These are phyloP conservation scores for Coniochaeta sp. DNA, from an alignment of 2,329 filamentous ascomycete species.

Conservation along the genomic window DNA sequence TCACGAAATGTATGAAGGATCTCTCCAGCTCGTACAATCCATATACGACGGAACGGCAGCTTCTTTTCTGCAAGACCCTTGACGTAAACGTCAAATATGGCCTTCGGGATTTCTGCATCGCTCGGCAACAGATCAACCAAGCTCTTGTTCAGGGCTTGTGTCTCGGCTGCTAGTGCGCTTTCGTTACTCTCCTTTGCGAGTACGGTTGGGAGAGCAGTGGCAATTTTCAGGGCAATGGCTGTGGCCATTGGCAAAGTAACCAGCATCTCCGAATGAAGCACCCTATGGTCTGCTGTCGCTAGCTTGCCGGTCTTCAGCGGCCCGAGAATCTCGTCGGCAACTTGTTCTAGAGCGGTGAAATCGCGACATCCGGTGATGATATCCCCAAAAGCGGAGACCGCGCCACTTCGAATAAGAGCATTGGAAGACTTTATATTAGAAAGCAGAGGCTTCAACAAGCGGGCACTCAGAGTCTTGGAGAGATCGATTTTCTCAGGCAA, in stretches of 20 bases:
- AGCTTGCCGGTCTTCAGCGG: conserved; percentile 82
- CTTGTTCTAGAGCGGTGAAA: conserved; percentile 51
- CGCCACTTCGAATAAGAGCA: conserved; percentile 65
- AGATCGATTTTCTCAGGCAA: conserved; percentile 68
- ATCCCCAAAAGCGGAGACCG: conserved; percentile 64
- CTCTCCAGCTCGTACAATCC: conserved; percentile 69
- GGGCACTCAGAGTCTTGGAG: conserved; percentile 62
- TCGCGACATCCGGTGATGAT: conserved; percentile 58
- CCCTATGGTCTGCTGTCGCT: conserved; percentile 75
- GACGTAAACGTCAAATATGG: conserved; percentile 60
- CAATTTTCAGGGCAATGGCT: conserved; percentile 58
- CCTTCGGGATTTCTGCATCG: conserved; percentile 54
- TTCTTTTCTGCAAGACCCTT: conserved; percentile 89
- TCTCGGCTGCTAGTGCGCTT: conserved; percentile 67
- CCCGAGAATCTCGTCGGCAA: conserved; percentile 68
- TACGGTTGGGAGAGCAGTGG: conserved; percentile 57
- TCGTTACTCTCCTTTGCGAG: conserved; percentile 87
- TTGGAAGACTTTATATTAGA: conserved; percentile 91
- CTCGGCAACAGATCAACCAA: conserved; percentile 55
- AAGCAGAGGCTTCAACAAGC: conserved; percentile 79
- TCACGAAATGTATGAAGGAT: conserved; percentile 53
- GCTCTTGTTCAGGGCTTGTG: conserved; percentile 62
- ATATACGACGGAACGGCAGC: conserved; percentile 65
- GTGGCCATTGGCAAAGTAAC: conserved; percentile 53
- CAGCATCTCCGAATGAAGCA: conserved; percentile 77